Conservation (phyloP, 768 basidiomycete genomes). For the Mycena albidolilacea region DNA sequence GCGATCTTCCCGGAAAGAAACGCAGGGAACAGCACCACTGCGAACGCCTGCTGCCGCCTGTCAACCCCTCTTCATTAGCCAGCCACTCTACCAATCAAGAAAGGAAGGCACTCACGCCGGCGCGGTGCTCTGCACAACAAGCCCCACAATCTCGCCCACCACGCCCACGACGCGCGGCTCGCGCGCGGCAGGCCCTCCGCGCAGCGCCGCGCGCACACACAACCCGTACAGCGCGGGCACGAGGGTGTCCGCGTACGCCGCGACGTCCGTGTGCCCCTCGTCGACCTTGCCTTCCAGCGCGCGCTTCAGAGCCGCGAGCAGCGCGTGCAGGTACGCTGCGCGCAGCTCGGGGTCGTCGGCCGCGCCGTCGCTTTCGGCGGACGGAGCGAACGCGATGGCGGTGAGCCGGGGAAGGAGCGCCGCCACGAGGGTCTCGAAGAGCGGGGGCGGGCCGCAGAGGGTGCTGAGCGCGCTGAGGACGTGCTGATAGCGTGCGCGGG, state of each 20-base stretch:
- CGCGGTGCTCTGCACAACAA: slow-evolving; percentile 75
- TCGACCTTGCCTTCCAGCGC: slow-evolving; percentile 66
- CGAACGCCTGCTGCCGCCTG: slow-evolving; percentile 79
- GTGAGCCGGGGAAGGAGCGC: slow-evolving; percentile 83
- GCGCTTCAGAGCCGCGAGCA: slow-evolving; percentile 78
- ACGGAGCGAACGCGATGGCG: slow-evolving; percentile 38
- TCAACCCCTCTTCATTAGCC: slow-evolving; percentile 10
- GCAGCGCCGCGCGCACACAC: slow-evolving; percentile 61
- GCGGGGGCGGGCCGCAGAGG: slow-evolving; percentile 78
- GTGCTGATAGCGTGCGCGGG: slow-evolving; percentile 77
- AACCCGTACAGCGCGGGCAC: slow-evolving; percentile 81
- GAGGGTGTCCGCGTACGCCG: slow-evolving; percentile 84
- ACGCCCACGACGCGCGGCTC: slow-evolving; percentile 71
- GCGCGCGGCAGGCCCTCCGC: slow-evolving; percentile 52
- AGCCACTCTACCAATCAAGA: slow-evolving; percentile 15
- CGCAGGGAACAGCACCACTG: slow-evolving; percentile 65
- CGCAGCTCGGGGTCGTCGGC: slow-evolving; percentile 59
- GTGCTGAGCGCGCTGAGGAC: slow-evolving; percentile 77
- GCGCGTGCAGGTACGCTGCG: slow-evolving; percentile 90
- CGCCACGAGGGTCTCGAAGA: slow-evolving; percentile 90
- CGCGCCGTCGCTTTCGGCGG: slow-evolving; percentile 37
- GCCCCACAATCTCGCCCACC: slow-evolving; percentile 75
- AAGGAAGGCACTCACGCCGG: slow-evolving; percentile 68
- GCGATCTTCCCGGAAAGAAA: slow-evolving; percentile 68
- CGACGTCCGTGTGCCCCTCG: slow-evolving; percentile 76